Evolutionary conservation across 768 basidiomycete species (phyloP), one percentile per base, ranked within the genome.

Genomic region (Mrakia blollopis): DNA sequence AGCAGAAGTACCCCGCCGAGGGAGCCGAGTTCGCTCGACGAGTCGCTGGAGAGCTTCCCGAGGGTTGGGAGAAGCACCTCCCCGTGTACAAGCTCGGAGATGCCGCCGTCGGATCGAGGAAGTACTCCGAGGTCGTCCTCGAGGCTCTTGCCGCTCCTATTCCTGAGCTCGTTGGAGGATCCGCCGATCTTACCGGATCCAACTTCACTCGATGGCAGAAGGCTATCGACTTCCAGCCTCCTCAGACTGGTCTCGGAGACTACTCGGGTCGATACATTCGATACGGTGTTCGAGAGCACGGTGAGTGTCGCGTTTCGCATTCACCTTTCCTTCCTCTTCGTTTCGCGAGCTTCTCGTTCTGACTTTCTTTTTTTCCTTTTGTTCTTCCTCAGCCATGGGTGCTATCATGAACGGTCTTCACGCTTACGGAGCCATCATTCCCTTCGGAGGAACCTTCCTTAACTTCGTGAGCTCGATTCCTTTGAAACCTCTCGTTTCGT

Each of bases 281-380:
- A 74, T 98, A 91, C 86, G 95, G 95, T 88, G 94, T 98, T 76
- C 92, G 95, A 85, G 95, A 98, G 84, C 95, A 98, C 84, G 95
- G 57, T 57, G 57, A 57, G 57, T 54, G 5, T 54, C 52, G 52
- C n/a, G n/a, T n/a, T n/a, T 23, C 23, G 25, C 52, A 23, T 4
- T 21, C 13, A 2, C 57, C 25, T 8, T n/a, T 52, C 50, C 57
- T n/a, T 28, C 23, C 1, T n/a, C 39, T 50, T 50, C 47, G 47
- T 28, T 28, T n/a, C n/a, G n/a, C 23, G 57, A 57, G 57, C 57
- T 50, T 21, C 13, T 57, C 57, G 57, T n/a, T 1, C 3, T 18
- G 2, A 3, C 1, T 13, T n/a, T 57, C 8, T 25, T n/a, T 0
- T 28, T 25, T 28, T 57, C 25, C 18, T 57, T n/a, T 28, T 7